phyloP scores from a whole-genome alignment of 352 stramenopile species.

The Pythium phragmitis region DNA sequence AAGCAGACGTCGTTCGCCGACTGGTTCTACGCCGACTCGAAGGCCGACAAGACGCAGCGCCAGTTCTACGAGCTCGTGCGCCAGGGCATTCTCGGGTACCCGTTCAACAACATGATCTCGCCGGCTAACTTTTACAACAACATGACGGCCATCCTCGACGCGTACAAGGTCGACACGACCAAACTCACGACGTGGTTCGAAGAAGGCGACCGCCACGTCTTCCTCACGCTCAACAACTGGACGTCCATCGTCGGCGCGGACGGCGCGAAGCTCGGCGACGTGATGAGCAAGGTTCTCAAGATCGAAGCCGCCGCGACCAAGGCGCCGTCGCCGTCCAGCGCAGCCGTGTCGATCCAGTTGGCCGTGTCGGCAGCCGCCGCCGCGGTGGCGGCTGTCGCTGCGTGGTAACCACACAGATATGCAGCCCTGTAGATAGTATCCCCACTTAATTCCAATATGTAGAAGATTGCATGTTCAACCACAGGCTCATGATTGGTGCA shows the following conservation, averaged over 20 bases:
- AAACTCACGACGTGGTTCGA: conserved; percentile 48
- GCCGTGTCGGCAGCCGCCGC: conserved; percentile 2
- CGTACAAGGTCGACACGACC: conserved; percentile 41
- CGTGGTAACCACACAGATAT: conserved; percentile 8
- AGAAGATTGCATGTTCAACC: no score
- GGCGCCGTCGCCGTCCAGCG: conserved; percentile 1
- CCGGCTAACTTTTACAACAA: conserved; percentile 52
- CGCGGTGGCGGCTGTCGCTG: conserved; percentile 7
- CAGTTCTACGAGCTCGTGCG: conserved; percentile 65
- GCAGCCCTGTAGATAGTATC: conserved; percentile 9
- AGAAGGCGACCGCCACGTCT: conserved; percentile 46
- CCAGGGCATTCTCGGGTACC: conserved; percentile 50
- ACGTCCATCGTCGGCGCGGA: conserved; percentile 14
- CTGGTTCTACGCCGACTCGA: conserved; percentile 71
- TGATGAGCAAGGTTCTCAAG: conserved; percentile 13
- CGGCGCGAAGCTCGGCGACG: conserved; percentile 19
- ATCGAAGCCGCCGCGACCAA: not conserved
- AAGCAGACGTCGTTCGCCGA: conserved; percentile 40
- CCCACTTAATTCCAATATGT: not conserved
- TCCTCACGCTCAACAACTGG: conserved; percentile 30
- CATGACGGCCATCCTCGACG: conserved; percentile 39
- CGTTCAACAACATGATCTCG: conserved; percentile 53
- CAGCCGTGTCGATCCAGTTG: conserved; percentile 7
- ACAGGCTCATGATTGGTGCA: no score
- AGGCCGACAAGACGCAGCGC: conserved; percentile 57